These are phyloP conservation scores for Pythium insidiosum DNA, from an alignment of 352 stramenopile genomes.

Conservation along the genomic window DNA sequence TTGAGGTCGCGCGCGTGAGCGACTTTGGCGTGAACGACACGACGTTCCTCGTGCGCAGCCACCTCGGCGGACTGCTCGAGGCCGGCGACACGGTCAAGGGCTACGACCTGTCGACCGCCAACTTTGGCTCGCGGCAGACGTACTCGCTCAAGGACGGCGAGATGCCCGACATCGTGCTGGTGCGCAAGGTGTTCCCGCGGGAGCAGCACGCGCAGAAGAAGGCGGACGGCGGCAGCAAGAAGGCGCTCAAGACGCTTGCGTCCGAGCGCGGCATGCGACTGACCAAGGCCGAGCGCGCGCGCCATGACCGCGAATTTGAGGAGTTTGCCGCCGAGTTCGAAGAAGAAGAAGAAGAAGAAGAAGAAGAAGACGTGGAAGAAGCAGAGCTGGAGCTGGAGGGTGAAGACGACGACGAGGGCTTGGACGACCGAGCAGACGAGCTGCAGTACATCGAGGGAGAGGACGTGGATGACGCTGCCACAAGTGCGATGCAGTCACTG, in stretches of 20 bases:
- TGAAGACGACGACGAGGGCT: slow-evolving; percentile 9
- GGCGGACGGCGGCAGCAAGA: slow-evolving; percentile 1
- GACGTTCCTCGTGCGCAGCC: slow-evolving; percentile 53
- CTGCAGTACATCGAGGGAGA: slow-evolving; percentile 10
- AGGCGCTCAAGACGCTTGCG: slow-evolving; percentile 40
- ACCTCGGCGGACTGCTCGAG: slow-evolving; percentile 47
- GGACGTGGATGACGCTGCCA: slow-evolving; percentile 4
- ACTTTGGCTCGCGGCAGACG: slow-evolving; percentile 39
- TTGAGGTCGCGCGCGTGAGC: slow-evolving; percentile 56
- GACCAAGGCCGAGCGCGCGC: slow-evolving; percentile 40
- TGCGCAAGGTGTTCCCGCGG: slow-evolving; percentile 58
- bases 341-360: slow-evolving; percentile 33
- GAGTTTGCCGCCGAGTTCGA: slow-evolving; percentile 56
- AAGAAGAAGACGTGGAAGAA: slow-evolving; percentile 17
- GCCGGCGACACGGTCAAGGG: slow-evolving; percentile 64
- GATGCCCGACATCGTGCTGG: slow-evolving; percentile 65
- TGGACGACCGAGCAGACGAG: too few relatives aligned
- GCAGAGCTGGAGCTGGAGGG: slow-evolving; percentile 14
- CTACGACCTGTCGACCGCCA: slow-evolving; percentile 54
- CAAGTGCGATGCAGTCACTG: slow-evolving; percentile 14
- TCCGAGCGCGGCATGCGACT: slow-evolving; percentile 26
- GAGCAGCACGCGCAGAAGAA: slow-evolving; percentile 27
- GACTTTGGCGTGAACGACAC: slow-evolving; percentile 82
- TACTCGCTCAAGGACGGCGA: slow-evolving; percentile 43
- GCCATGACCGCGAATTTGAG: slow-evolving; percentile 49